Conservation (phyloP, 129 eudicot genomes). For the Flaveria robusta region DNA sequence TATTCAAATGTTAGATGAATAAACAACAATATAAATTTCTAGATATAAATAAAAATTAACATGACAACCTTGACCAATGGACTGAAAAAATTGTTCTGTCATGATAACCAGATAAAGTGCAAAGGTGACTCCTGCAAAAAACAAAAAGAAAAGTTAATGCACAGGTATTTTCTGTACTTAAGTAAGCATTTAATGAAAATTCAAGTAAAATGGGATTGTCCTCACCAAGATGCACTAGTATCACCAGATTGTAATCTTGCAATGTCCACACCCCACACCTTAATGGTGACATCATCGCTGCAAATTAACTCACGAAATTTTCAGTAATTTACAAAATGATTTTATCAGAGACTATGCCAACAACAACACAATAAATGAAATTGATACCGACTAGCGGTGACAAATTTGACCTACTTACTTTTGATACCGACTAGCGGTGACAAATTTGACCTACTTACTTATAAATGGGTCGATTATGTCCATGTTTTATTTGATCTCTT, state of each 20-base stretch:
- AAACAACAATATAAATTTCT: not conserved
- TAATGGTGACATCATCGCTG: conserved; percentile 84
- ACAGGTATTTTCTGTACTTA: not conserved
- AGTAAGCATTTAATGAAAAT: not conserved
- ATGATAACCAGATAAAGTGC: conserved; percentile 93
- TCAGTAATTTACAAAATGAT: not conserved
- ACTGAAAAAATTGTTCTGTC: conserved; percentile 82
- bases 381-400: too few relatives aligned
- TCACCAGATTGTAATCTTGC: conserved; percentile 48
- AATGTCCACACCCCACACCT: conserved; percentile 73
- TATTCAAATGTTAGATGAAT: conserved; percentile 18
- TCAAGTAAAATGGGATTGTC: not conserved
- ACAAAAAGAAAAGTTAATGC: not conserved
- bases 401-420: too few relatives aligned
- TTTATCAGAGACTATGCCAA: conserved; percentile 9
- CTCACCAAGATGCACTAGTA: conserved; percentile 67
- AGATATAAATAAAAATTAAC: not conserved
- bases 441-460: too few relatives aligned
- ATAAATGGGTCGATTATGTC: too few relatives aligned
- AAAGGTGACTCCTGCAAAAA: conserved; percentile 73
- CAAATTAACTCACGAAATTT: conserved; percentile 21
- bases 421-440: too few relatives aligned
- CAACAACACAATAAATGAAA: not conserved
- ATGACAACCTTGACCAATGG: conserved; percentile 84
- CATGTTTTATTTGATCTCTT: too few relatives aligned